phyloP scores from a whole-genome alignment of 768 basidiomycete species.

The Boletus reticuloceps region DNA sequence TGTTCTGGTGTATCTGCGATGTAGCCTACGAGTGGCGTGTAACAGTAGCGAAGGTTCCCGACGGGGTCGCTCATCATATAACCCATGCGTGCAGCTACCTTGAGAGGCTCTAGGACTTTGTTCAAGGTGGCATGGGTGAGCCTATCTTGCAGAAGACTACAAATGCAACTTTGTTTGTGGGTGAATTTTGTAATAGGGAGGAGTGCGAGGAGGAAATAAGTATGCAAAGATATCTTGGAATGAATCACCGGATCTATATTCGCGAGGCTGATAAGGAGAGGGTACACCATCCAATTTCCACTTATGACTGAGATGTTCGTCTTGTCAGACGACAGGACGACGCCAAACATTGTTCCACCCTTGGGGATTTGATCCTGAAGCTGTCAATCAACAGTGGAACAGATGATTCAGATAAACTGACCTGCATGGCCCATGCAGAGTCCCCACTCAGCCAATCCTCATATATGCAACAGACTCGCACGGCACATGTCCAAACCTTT shows the following conservation, averaged over 20 bases:
- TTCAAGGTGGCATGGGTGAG: slow-evolving; percentile 11
- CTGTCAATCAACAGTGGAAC: too few relatives aligned
- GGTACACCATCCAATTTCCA: neutral
- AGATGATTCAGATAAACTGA: too few relatives aligned
- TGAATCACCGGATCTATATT: neutral
- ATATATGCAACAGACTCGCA: neutral
- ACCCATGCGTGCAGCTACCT: slow-evolving; percentile 27
- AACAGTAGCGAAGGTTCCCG: slow-evolving; percentile 17
- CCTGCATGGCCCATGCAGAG: neutral
- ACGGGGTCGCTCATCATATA: slow-evolving; percentile 29
- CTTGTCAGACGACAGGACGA: neutral
- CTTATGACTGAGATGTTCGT: neutral
- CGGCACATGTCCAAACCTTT: neutral
- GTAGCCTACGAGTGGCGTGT: slow-evolving; percentile 28
- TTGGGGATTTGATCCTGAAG: too few relatives aligned
- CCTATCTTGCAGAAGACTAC: slow-evolving; percentile 20
- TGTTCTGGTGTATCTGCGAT: slow-evolving; percentile 36
- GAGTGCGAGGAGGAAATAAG: slow-evolving; percentile 14
- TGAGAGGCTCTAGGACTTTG: slow-evolving; percentile 29
- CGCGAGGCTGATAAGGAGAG: neutral
- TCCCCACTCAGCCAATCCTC: too few relatives aligned
- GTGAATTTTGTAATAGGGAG: slow-evolving; percentile 19
- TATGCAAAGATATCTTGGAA: neutral
- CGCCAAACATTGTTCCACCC: neutral
- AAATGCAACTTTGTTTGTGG: neutral